A percentile compares a stretch with the other conserved stretches of the same genome.
Evolutionary conservation across 2,329 filamentous ascomycete genomes (phyloP).

Genomic region (Colletotrichum sansevieriae): DNA sequence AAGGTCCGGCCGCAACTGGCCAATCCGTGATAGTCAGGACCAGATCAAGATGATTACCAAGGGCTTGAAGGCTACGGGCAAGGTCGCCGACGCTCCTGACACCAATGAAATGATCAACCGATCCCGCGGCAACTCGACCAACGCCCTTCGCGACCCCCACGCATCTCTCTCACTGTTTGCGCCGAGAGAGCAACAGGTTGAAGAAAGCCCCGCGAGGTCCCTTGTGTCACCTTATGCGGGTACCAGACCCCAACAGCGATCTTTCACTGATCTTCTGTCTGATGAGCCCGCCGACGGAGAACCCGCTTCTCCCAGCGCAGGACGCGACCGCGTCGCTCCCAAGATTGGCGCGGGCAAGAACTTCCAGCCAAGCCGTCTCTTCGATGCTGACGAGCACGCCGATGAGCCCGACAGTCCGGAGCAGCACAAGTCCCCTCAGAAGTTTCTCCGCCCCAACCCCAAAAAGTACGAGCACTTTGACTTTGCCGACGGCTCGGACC

Average conservation of each 20-base stretch:
- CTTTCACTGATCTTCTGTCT: conserved; percentile 79
- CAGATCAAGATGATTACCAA: conserved; percentile 82
- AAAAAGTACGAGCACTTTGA: conserved; percentile 90
- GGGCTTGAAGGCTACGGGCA: conserved; percentile 66
- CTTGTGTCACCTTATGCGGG: conserved; percentile 74
- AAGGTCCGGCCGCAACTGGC: conserved; percentile 91
- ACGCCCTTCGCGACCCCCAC: conserved; percentile 72
- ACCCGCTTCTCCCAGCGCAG: conserved; percentile 51
- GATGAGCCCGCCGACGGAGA: conserved; percentile 59
- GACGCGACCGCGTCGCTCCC: conserved; percentile 63
- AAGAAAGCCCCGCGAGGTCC: conserved; percentile 41
- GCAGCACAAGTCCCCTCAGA: conserved; percentile 55
- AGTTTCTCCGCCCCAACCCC: conserved; percentile 74
- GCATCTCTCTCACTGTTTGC: conserved; percentile 82
- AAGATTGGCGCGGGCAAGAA: conserved; percentile 72
- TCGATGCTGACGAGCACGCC: conserved; percentile 64
- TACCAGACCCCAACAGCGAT: conserved; percentile 73
- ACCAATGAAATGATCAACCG: conserved; percentile 56
- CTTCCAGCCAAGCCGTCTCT: conserved; percentile 73
- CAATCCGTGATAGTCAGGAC: conserved; percentile 87
- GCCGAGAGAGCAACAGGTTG: conserved; percentile 70
- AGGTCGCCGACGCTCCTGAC: conserved; percentile 50
- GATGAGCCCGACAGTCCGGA: conserved; percentile 59
- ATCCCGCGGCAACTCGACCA: conserved; percentile 66
- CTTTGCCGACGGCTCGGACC: conserved; percentile 75